Evolutionary conservation across 2,329 filamentous ascomycete species (phyloP).

Genomic region (Sclerotinia spermophila): DNA sequence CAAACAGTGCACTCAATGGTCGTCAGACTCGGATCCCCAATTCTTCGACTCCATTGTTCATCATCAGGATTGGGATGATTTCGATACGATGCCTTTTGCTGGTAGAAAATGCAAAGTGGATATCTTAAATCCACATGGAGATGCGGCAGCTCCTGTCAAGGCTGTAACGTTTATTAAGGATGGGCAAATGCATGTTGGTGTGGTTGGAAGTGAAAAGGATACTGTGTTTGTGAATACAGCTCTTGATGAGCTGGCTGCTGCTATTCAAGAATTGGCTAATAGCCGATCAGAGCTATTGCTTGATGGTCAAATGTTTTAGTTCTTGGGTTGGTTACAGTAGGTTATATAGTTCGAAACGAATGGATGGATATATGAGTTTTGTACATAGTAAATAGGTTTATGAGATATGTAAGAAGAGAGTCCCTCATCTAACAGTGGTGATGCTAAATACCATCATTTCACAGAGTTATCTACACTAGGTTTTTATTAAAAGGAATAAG

Average conservation of each 20-base stretch:
- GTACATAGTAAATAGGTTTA: neutral
- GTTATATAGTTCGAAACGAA: neutral
- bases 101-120: slow-evolving; percentile 34
- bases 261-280: slow-evolving; percentile 26
- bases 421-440: neutral
- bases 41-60: slow-evolving; percentile 40
- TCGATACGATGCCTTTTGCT: slow-evolving; percentile 44
- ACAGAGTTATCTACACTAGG: neutral
- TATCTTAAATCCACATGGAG: slow-evolving; percentile 40
- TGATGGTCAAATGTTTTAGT: slow-evolving; percentile 18
- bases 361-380: neutral
- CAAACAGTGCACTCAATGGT: slow-evolving; percentile 39
- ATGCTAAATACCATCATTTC: too few relatives aligned
- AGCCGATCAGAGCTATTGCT: slow-evolving; percentile 19
- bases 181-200: slow-evolving; percentile 42
- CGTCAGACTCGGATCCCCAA: slow-evolving; percentile 20
- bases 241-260: slow-evolving; percentile 34
- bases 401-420: neutral
- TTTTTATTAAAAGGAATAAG: neutral
- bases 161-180: slow-evolving; percentile 44
- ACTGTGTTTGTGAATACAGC: slow-evolving; percentile 38
- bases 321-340: neutral
- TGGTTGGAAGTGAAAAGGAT: slow-evolving; percentile 44
- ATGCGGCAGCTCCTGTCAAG: slow-evolving; percentile 44
- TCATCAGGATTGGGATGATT: slow-evolving; percentile 40